phyloP scores from a whole-genome alignment of 768 basidiomycete species.

The Hirschioporus abietinus region DNA sequence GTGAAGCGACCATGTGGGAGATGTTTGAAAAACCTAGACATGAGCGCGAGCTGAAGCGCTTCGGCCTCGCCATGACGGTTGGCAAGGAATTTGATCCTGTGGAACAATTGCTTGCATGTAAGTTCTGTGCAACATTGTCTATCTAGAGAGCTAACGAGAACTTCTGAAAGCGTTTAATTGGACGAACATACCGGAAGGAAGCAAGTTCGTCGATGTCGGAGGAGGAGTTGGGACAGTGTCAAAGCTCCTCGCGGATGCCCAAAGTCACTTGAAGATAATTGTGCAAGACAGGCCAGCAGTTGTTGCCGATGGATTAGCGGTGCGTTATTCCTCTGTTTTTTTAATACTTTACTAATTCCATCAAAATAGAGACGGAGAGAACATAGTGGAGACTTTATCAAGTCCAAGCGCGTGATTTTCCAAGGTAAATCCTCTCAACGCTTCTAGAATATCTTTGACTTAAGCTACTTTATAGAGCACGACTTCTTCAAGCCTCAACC shows the following conservation, averaged over 20 bases:
- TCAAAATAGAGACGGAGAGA: background rate
- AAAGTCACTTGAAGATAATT: conserved; percentile 22
- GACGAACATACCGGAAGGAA: conserved; percentile 16
- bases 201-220: conserved; percentile 29
- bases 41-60: conserved; percentile 19
- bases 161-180: conserved; percentile 24
- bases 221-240: conserved; percentile 24
- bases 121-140: background rate
- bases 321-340: background rate
- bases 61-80: conserved; percentile 26
- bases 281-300: conserved; percentile 27
- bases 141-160: background rate
- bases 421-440: conserved; percentile 11
- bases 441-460: too few relatives aligned
- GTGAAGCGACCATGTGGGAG: conserved; percentile 21
- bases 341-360: background rate
- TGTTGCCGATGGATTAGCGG: conserved; percentile 15
- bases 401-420: conserved; percentile 15
- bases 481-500: conserved; percentile 35
- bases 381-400: conserved; percentile 8
- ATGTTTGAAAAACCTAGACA: conserved; percentile 23
- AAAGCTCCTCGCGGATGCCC: conserved; percentile 17
- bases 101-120: conserved; percentile 11
- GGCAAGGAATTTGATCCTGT: conserved; percentile 7
- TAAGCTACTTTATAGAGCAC: conserved; percentile 19